Evolutionary conservation across 2,329 filamentous ascomycete genomes (phyloP).

Genomic region (Monilinia polystroma): DNA sequence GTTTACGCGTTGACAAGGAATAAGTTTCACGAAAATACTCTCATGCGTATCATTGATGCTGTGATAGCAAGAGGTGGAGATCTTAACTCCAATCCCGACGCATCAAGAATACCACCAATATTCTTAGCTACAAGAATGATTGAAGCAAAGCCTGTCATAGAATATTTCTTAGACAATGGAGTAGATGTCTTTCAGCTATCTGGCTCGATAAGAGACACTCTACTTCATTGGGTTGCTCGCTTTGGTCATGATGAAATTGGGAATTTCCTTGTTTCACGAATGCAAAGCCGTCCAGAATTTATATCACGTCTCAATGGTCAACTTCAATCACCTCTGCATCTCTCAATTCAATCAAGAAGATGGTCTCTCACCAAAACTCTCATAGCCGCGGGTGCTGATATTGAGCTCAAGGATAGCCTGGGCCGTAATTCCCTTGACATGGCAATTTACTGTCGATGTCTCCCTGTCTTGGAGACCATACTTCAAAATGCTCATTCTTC

Average conservation of each 20-base stretch:
- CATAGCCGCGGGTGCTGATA: constrained; percentile 8
- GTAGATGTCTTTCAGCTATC: constrained; percentile 1
- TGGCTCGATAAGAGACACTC: background rate
- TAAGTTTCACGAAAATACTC: background rate
- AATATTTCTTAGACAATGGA: constrained; percentile 7
- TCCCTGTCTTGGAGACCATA: constrained; percentile 2
- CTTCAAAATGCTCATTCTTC: background rate
- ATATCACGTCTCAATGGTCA: background rate
- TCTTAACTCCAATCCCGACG: constrained; percentile 7
- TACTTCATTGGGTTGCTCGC: constrained; percentile 15
- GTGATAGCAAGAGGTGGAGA: constrained; percentile 14
- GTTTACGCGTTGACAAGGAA: constrained; percentile 5
- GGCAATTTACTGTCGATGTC: background rate
- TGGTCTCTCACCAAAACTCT: background rate
- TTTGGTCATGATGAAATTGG: constrained; percentile 16
- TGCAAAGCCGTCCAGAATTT: constrained; percentile 9
- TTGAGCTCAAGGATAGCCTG: background rate
- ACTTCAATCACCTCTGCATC: constrained; percentile 11
- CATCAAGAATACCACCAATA: constrained; percentile 2
- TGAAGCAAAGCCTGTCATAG: background rate
- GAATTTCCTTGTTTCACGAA: constrained; percentile 11
- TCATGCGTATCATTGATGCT: constrained; percentile 6
- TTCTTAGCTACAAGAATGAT: constrained; percentile 8
- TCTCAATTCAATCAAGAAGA: background rate
- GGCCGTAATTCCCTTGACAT: constrained; percentile 1